Base-by-base conservation (phyloP, 2,329 filamentous ascomycete genomes). In the Fonsecaea pugnacius region DNA sequence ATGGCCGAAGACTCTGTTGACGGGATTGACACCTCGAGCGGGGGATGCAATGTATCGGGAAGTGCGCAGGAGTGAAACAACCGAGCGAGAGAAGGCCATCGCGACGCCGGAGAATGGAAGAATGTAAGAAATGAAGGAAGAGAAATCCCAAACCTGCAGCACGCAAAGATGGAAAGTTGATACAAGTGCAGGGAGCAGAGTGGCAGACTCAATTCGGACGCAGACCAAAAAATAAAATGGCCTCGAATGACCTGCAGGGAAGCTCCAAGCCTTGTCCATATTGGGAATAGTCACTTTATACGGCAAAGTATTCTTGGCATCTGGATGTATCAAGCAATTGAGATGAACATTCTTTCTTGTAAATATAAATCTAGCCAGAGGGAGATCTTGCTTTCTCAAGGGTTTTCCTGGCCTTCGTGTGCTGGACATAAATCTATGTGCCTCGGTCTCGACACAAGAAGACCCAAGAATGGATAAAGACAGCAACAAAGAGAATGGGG, bases 21-120 rank as follows among this genome's bases (percentile, higher is more conserved):
- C 83, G 59, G 92, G 91, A 81, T 90, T 94, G 76, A 86, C 80
- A 72, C 84, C 83, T 77, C 84, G 87, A 77, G 87, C 85, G 74
- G 86, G 84, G 78, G 86, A 83, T 75, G 95, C 83, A 72, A 91
- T 88, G 73, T 86, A 83, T 75, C 91, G 89, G 78, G 91, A 89
- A 71, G 92, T 90, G 83, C 91, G 90, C 81, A 95, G 79, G 75
- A 96, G 88, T 74, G 91, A 89, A 80, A 87, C 86, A 74, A 92
- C 76, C 68, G 89, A 87, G 83, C 92, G 88, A 78, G 92, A 86
- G 76, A 95, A 85, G 79, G 92, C 89, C 91, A 96, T 96, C 75
- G 78, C 90, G 82, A 76, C 71, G 58, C 65, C 65, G 52, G 58
- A 67, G 64, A 63, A 69, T 58, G 60, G 62, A 56, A 58, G 30